A percentile compares a stretch with the other conserved stretches of the same genome.
Evolutionary conservation across 2,329 filamentous ascomycete genomes (phyloP).

Genomic region (Cladobotryum mycophilum): DNA sequence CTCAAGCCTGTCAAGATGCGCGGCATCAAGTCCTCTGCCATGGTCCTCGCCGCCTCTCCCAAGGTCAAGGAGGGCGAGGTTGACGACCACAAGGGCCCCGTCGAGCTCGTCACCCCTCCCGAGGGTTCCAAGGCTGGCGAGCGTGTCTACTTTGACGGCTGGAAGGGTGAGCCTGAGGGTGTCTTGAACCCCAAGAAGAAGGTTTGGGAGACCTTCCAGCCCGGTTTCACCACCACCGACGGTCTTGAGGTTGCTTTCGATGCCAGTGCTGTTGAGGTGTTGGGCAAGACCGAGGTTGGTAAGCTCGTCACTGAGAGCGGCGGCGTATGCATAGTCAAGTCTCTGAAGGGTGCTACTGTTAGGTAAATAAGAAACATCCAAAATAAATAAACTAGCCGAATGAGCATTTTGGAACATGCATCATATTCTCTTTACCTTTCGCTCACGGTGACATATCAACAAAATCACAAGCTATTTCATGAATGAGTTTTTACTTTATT

Average conservation of each 20-base stretch:
- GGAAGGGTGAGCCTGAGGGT: conserved; percentile 86
- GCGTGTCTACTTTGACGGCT: conserved; percentile 88
- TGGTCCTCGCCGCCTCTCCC: conserved; percentile 96
- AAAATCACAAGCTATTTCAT: too few relatives aligned
- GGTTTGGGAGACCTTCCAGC: conserved; percentile 95
- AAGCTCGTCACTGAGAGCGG: conserved; percentile 71
- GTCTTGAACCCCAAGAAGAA: conserved; percentile 99
- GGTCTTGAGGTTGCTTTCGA: conserved; percentile 81
- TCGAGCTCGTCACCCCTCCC: conserved; percentile 86
- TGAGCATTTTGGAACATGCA: not conserved
- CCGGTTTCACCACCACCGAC: conserved; percentile 87
- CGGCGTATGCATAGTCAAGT: conserved; percentile 77
- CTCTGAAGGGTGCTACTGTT: conserved; percentile 72
- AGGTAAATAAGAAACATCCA: conserved; percentile 48
- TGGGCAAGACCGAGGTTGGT: conserved; percentile 62
- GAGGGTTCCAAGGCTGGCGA: conserved; percentile 74
- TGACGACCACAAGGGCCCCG: conserved; percentile 79
- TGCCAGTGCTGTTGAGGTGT: conserved; percentile 65
- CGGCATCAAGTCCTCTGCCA: conserved; percentile 68
- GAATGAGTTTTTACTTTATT: not conserved
- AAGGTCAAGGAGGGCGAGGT: conserved; percentile 72
- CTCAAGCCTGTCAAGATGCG: conserved; percentile 99
- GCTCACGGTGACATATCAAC: not conserved
- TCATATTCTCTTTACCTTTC: not conserved
- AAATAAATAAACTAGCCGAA: not conserved